Evolutionary conservation across 805 yeast genomes (phyloP).

Genomic region (Scheffersomyces coipomensis): DNA sequence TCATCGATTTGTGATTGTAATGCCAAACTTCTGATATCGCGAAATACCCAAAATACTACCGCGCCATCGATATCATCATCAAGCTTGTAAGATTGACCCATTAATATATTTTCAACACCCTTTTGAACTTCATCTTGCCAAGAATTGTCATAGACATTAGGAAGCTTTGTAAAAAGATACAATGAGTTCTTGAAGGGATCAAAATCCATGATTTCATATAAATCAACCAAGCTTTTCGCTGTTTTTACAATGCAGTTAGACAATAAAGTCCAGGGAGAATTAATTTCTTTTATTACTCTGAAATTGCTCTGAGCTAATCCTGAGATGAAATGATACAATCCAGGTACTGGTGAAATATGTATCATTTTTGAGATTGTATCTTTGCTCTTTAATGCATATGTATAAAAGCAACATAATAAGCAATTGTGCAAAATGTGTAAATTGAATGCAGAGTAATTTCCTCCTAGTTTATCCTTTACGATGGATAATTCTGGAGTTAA

Average conservation of each 20-base stretch:
- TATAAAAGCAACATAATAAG: conserved; percentile 15
- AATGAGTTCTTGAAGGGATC: conserved; percentile 15
- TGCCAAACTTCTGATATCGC: conserved; percentile 21
- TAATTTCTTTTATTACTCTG: conserved; percentile 12
- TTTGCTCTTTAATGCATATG: conserved; percentile 9
- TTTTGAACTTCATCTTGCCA: conserved; percentile 5
- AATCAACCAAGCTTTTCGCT: conserved; percentile 12
- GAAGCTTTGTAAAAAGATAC: conserved; percentile 9
- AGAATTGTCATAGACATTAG: conserved; percentile 5
- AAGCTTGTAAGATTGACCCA: conserved; percentile 3
- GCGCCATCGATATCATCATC: conserved; percentile 20
- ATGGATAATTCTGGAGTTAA: conserved; percentile 15
- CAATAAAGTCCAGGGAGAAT: conserved; percentile 15
- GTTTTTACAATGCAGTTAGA: conserved; percentile 14
- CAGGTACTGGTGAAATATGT: conserved; percentile 18
- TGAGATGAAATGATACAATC: conserved; percentile 18
- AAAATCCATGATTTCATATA: conserved; percentile 18
- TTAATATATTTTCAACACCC: conserved; percentile 6
- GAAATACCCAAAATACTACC: conserved; percentile 20
- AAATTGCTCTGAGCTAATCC: conserved; percentile 20
- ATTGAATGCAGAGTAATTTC: conserved; percentile 17
- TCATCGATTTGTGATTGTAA: conserved; percentile 8
- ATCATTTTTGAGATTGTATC: conserved; percentile 12
- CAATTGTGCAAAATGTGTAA: conserved; percentile 18
- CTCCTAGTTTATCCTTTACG: conserved; percentile 16